Percentiles rank a stretch among this genome's conserved stretches.
Conservation (phyloP, 768 basidiomycete species). For the Hebeloma cylindrosporum region DNA sequence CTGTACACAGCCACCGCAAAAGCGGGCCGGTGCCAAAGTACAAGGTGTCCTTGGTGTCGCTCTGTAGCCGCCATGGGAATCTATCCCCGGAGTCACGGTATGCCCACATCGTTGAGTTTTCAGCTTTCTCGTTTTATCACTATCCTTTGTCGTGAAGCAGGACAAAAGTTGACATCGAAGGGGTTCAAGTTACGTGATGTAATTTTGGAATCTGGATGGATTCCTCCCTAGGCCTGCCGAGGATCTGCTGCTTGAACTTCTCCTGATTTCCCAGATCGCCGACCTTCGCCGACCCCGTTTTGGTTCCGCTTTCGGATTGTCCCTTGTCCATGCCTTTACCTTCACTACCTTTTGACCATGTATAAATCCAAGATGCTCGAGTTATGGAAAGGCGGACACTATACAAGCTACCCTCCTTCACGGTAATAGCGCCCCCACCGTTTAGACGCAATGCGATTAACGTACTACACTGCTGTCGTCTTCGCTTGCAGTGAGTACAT, state of each 20-base stretch:
- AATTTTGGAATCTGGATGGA: neutral
- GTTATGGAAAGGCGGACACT: conserved; percentile 1
- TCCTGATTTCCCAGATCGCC: conserved; percentile 8
- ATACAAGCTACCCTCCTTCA: neutral
- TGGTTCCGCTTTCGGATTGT: conserved; percentile 13
- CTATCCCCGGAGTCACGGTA: neutral
- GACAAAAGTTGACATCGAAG: too few relatives aligned
- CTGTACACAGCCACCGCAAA: neutral
- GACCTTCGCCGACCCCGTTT: conserved; percentile 2
- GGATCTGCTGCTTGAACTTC: conserved; percentile 2
- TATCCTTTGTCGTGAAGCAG: too few relatives aligned
- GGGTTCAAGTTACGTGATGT: too few relatives aligned
- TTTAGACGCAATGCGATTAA: conserved; percentile 28
- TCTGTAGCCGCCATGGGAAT: neutral
- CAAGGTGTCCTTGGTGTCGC: neutral
- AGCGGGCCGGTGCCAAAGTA: too few relatives aligned
- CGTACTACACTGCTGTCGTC: conserved; percentile 23
- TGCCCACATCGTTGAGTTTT: too few relatives aligned
- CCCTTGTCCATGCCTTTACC: conserved; percentile 15
- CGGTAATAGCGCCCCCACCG: neutral
- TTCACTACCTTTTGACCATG: conserved; percentile 8
- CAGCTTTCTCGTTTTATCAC: too few relatives aligned
- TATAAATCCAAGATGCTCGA: conserved; percentile 15
- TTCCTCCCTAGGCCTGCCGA: neutral
- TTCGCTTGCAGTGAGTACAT: conserved; percentile 28